Conservation (phyloP, 441 rosid species). For the Corymbia citriodora region DNA sequence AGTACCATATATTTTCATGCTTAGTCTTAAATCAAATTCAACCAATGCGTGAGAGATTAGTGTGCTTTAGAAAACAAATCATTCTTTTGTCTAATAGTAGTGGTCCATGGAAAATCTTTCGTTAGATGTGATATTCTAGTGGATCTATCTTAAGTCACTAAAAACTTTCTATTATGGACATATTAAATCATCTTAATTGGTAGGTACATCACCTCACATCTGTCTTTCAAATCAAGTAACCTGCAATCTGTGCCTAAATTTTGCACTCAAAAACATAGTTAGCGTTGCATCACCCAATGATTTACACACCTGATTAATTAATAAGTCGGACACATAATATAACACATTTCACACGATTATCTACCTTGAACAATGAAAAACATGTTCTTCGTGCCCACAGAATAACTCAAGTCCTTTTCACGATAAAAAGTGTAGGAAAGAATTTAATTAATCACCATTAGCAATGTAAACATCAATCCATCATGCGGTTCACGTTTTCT, state of each 20-base stretch:
- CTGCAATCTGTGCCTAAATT: neutral
- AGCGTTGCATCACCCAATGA: neutral
- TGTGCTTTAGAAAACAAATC: neutral
- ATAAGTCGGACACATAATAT: neutral
- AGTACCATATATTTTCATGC: neutral
- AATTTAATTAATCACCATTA: too few relatives aligned
- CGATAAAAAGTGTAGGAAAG: neutral
- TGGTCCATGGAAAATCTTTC: neutral
- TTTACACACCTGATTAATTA: neutral
- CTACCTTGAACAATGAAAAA: neutral
- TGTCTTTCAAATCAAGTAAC: neutral
- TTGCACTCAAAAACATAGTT: neutral
- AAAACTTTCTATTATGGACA: neutral
- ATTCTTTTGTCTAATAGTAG: neutral
- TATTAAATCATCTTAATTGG: neutral
- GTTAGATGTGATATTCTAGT: neutral
- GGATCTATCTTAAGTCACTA: neutral
- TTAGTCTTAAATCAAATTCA: neutral
- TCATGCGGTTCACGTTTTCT: neutral
- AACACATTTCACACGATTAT: neutral
- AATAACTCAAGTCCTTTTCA: neutral
- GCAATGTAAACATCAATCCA: neutral
- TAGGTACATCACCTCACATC: neutral
- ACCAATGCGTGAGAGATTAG: accelerated
- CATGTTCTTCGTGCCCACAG: neutral